phyloP scores from a whole-genome alignment of 2,329 filamentous ascomycete genomes.

The Phialophora tarda region DNA sequence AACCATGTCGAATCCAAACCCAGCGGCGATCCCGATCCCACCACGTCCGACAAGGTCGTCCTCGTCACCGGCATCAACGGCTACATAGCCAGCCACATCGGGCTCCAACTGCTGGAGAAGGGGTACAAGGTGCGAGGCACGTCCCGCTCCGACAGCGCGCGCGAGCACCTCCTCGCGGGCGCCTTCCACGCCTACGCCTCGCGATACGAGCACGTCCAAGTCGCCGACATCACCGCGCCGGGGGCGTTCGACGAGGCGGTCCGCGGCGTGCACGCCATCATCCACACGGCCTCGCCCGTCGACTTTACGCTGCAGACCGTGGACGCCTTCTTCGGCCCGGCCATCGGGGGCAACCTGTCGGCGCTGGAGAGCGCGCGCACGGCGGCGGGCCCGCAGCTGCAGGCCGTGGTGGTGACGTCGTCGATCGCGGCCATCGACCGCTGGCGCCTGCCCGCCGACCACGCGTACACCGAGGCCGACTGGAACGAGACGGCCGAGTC shows the following conservation, averaged over 20 bases:
- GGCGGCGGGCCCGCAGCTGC: constrained; percentile 32
- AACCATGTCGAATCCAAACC: neutral
- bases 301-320: constrained; percentile 35
- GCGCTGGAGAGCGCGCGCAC: constrained; percentile 35
- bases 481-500: constrained; percentile 48
- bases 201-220: constrained; percentile 43
- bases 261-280: constrained; percentile 40
- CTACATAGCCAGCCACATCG: constrained; percentile 49
- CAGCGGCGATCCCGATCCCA: neutral
- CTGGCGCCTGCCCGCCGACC: constrained; percentile 35
- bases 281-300: constrained; percentile 38
- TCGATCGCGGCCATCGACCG: constrained; percentile 39
- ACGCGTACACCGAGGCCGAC: constrained; percentile 44
- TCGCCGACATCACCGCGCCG: constrained; percentile 45
- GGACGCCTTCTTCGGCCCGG: constrained; percentile 38
- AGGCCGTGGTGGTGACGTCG: constrained; percentile 38
- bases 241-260: constrained; percentile 49
- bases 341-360: constrained; percentile 37
- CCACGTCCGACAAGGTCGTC: constrained; percentile 34
- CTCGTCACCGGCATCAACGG: constrained; percentile 51
- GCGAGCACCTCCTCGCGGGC: constrained; percentile 36
- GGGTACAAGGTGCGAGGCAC: constrained; percentile 51
- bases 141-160: constrained; percentile 42
- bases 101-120: constrained; percentile 46
- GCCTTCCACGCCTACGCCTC: constrained; percentile 44